Base-by-base conservation (phyloP, 345 rosid genomes). In the Camelina sativa region DNA sequence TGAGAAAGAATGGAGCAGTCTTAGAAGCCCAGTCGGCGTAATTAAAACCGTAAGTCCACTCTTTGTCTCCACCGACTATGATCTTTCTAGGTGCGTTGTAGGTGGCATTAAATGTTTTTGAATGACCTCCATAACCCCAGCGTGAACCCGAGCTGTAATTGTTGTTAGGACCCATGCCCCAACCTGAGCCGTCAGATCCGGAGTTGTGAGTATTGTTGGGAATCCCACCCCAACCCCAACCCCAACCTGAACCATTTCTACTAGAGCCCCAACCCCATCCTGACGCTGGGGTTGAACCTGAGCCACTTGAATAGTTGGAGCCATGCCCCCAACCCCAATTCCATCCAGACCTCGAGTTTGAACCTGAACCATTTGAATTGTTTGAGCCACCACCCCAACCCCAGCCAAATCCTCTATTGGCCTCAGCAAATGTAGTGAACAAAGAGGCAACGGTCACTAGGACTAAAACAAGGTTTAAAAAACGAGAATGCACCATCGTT, bases 11-110 rank as follows among this genome's bases (percentile, higher is more conserved):
- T 4, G 97, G 93, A 4, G 81, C 84, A 11, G 79, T 83, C 17
- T 85, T 74, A 37, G 74, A 40, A 44, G 96, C 90, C 98, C 96
- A 91, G 3, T 76, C 66, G 1, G 76, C 59, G 76, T 93, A 91
- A 51, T 88, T 83, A 46, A 86, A 46, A 30, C 96, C 97, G 34
- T 82, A 89, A 2, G 37, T 79, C 97, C 96, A 91, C n/a, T 80
- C 76, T 10, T 86, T 77, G 12, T 88, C 81, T 16, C 92, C 97
- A 13, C 93, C 98, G 0, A 89, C 92, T 4, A 79, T 40, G 65
- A 90, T 74, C 70, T 80, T 86, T 16, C 62, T 82, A 22, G 89
- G 79, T 35, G 30, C 48, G 23, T 32, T n/a, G 37, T 55, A 35
- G 3, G 81, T 71, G 16, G 50, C 62, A 69, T 75, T 67, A 12